A percentile compares a stretch with the other conserved stretches of the same genome.
phyloP scores from a whole-genome alignment of 257 asterid species.

The Linderniella brevidens region DNA sequence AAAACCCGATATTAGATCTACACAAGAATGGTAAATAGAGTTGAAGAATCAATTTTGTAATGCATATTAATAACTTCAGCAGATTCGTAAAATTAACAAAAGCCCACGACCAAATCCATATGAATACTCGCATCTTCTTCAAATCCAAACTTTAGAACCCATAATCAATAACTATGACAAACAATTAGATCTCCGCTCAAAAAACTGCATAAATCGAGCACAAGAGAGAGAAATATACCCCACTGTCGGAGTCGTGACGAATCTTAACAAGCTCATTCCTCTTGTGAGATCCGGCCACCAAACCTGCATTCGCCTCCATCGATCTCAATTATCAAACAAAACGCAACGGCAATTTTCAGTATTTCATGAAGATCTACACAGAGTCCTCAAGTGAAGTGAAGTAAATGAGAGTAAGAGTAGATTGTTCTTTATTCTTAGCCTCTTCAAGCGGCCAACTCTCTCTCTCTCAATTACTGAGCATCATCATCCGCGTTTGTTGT shows the following conservation, averaged over 20 bases:
- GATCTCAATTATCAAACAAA: neutral
- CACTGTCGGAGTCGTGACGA: constrained; percentile 66
- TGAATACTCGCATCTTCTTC: neutral
- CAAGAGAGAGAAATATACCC: constrained; percentile 17
- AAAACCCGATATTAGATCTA: too few relatives aligned
- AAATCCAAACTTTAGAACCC: neutral
- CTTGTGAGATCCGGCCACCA: constrained; percentile 86
- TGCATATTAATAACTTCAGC: too few relatives aligned
- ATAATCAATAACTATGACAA: neutral
- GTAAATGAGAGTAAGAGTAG: too few relatives aligned
- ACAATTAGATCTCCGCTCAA: constrained; percentile 8
- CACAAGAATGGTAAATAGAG: too few relatives aligned
- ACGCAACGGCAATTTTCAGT: neutral
- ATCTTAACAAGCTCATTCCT: constrained; percentile 58
- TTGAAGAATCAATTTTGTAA: too few relatives aligned
- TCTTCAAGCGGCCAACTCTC: too few relatives aligned
- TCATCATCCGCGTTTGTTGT: too few relatives aligned
- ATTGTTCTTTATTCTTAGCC: too few relatives aligned
- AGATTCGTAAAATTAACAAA: too few relatives aligned
- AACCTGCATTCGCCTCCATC: constrained; percentile 71
- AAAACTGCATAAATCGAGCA: constrained; percentile 5
- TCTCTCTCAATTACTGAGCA: too few relatives aligned
- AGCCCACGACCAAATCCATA: neutral
- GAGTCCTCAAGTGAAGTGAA: too few relatives aligned
- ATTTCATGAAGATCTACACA: too few relatives aligned